These are phyloP conservation scores for Corylus avellana DNA, from an alignment of 306 rosid genomes.

Conservation along the genomic window DNA sequence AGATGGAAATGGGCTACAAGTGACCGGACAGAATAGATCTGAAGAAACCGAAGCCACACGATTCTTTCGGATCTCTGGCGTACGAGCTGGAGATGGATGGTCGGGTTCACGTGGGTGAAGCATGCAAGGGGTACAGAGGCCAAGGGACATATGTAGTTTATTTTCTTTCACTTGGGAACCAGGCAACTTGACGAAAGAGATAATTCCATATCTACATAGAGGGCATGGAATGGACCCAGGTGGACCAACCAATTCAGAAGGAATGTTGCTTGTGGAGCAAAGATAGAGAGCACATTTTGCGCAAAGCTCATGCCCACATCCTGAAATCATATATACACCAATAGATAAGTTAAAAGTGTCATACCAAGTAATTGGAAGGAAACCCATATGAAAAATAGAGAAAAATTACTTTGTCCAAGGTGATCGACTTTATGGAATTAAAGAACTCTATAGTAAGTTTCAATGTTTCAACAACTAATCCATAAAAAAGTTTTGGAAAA, in stretches of 20 bases:
- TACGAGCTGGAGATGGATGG: conserved; percentile 52
- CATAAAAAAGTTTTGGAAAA: neutral
- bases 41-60: conserved; percentile 87
- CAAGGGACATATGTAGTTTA: conserved; percentile 55
- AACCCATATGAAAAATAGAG: neutral
- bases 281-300: conserved; percentile 92
- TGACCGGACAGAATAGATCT: conserved; percentile 84
- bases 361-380: neutral
- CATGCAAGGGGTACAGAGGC: conserved; percentile 87
- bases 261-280: conserved; percentile 76
- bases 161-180: conserved; percentile 67
- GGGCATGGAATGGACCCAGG: conserved; percentile 95
- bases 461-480: neutral
- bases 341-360: conserved; percentile 21
- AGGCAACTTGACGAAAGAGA: conserved; percentile 77
- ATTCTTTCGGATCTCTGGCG: conserved; percentile 67
- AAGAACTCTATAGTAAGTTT: neutral
- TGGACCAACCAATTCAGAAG: conserved; percentile 57
- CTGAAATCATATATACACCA: conserved; percentile 43
- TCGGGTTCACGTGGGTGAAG: conserved; percentile 62
- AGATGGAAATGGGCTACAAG: conserved; percentile 93
- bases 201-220: conserved; percentile 76
- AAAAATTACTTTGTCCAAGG: neutral
- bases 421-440: neutral
- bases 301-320: conserved; percentile 91